Evolutionary conservation across 176 grass and related monocot genomes (phyloP).

Genomic region (Oryza brachyantha): DNA sequence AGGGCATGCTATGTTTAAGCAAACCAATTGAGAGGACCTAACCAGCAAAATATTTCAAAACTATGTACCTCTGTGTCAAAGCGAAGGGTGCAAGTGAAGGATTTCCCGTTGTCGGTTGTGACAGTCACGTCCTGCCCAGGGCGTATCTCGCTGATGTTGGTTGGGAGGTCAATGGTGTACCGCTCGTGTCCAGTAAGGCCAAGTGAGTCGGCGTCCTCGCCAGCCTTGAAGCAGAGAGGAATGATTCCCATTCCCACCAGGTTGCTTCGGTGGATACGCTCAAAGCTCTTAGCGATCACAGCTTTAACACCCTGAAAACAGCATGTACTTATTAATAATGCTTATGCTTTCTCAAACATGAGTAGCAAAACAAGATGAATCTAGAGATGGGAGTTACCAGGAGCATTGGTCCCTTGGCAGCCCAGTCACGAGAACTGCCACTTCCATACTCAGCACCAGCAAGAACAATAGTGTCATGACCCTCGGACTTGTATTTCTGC

Average conservation of each 20-base stretch:
- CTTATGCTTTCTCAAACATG: background rate
- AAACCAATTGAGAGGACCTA: background rate
- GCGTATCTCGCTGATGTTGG: constrained; percentile 59
- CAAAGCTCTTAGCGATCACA: constrained; percentile 92
- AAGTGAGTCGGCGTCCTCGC: constrained; percentile 83
- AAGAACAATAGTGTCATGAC: constrained; percentile 75
- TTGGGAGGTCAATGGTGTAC: constrained; percentile 74
- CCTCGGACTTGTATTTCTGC: constrained; percentile 86
- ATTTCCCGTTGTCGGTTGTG: constrained; percentile 63
- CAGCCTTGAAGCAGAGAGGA: constrained; percentile 82
- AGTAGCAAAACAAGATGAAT: background rate
- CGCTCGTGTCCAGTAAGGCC: constrained; percentile 89
- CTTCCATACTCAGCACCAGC: constrained; percentile 97
- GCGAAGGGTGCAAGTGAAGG: constrained; percentile 64
- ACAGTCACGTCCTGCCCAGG: constrained; percentile 89
- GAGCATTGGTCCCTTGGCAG: constrained; percentile 94
- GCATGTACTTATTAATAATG: background rate
- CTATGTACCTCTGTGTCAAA: constrained; percentile 90
- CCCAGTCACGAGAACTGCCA: constrained; percentile 98
- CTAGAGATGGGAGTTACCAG: constrained; percentile 48
- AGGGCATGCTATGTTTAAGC: background rate
- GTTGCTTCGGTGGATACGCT: constrained; percentile 98
- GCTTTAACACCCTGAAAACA: constrained; percentile 89
- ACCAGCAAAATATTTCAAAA: background rate
- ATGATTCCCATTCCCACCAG: constrained; percentile 97